These are phyloP conservation scores for Mycena albidolilacea DNA, from an alignment of 768 basidiomycete species.

Conservation along the genomic window DNA sequence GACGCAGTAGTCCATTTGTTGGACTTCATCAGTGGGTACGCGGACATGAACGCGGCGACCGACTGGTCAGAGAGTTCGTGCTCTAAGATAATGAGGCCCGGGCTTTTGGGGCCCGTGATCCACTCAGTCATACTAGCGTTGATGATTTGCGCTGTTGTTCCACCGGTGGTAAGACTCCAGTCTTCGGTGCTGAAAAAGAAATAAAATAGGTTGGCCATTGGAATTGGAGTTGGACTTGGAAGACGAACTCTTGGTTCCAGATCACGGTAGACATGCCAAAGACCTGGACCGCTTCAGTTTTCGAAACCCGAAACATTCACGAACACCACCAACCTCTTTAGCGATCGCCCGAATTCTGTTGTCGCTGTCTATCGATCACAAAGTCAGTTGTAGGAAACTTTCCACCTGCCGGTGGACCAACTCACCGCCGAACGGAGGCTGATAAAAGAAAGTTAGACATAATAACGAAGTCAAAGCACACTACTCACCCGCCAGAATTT, in stretches of 20 bases:
- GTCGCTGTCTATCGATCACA: slow-evolving; percentile 66
- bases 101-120: slow-evolving; percentile 77
- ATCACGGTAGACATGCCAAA: slow-evolving; percentile 89
- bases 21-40: slow-evolving; percentile 72
- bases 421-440: slow-evolving; percentile 80
- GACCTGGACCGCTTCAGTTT: slow-evolving; percentile 47
- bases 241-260: slow-evolving; percentile 90
- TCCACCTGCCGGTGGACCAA: not conserved
- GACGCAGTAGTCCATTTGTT: slow-evolving; percentile 82
- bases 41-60: slow-evolving; percentile 76
- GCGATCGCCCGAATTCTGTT: slow-evolving; percentile 90
- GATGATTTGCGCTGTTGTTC: slow-evolving; percentile 64
- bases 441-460: not conserved
- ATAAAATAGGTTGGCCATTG: not conserved
- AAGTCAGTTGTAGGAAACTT: not conserved
- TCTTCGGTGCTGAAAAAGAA: slow-evolving; percentile 71
- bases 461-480: not conserved
- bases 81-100: slow-evolving; percentile 88
- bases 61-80: slow-evolving; percentile 81
- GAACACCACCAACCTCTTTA: slow-evolving; percentile 64
- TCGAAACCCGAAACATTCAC: not conserved
- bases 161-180: slow-evolving; percentile 71
- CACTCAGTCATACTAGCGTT: slow-evolving; percentile 67
- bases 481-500: slow-evolving; percentile 74
- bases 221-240: slow-evolving; percentile 34